Percentiles rank a stretch among this genome's conserved stretches.
phyloP scores from a whole-genome alignment of 371 early-diverging fungal species.

The Apophysomyces variabilis region DNA sequence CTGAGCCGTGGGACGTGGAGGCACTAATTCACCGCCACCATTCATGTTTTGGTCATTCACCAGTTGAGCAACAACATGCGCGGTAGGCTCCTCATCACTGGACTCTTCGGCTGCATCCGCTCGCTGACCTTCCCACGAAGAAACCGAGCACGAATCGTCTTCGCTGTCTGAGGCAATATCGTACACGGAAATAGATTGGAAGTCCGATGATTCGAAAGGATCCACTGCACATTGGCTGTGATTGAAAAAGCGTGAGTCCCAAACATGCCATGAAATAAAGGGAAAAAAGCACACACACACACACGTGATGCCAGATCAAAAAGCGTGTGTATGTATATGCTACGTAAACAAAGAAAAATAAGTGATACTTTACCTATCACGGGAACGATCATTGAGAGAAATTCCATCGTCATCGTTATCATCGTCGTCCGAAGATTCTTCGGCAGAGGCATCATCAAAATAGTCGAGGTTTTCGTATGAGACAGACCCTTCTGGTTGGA shows the following conservation, averaged over 20 bases:
- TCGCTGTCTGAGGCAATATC: conserved; percentile 14
- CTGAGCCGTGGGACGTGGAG: conserved; percentile 23
- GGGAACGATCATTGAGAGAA: neutral
- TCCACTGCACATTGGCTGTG: conserved; percentile 12
- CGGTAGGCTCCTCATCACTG: conserved; percentile 10
- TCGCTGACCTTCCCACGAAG: conserved; percentile 27
- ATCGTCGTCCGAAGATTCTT: conserved; percentile 26
- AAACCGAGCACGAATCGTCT: conserved; percentile 23
- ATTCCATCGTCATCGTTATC: conserved; percentile 5
- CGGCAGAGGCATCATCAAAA: conserved; percentile 27
- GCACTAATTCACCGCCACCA: conserved; percentile 10
- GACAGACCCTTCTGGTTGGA: conserved; percentile 1
- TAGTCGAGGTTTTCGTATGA: conserved; percentile 20
- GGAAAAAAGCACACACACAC: neutral
- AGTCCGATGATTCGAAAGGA: conserved; percentile 12
- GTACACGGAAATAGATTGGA: conserved; percentile 20
- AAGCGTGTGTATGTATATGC: neutral
- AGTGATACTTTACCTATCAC: conserved; percentile 3
- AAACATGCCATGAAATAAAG: neutral
- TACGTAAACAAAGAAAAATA: neutral
- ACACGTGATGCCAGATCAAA: neutral
- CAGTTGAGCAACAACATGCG: neutral
- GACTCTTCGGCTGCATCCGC: conserved; percentile 7
- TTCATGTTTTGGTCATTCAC: neutral
- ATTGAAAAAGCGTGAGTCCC: conserved; percentile 10